Evolutionary conservation across 179 eudicot genomes (phyloP).

Genomic region (Spergularia azorica): DNA sequence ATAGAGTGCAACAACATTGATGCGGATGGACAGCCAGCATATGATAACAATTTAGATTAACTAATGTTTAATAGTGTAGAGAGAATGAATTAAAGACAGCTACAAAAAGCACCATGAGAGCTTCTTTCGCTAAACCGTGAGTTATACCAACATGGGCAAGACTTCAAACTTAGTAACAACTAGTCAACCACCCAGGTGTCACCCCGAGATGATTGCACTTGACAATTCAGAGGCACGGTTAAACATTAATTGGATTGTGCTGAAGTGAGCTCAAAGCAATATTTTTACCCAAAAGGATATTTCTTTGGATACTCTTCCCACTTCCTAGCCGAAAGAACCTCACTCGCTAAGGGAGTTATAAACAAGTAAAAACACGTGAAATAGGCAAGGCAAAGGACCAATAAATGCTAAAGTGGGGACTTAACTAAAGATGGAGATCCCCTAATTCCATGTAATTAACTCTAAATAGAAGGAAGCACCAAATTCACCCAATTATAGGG

Average conservation of each 20-base stretch:
- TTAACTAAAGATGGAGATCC: not conserved
- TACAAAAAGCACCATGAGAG: not conserved
- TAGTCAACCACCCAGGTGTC: not conserved
- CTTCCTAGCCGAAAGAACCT: not conserved
- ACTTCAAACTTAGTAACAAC: not conserved
- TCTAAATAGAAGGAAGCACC: not conserved
- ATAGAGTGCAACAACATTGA: no score
- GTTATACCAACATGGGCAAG: not conserved
- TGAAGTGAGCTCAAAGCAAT: not conserved
- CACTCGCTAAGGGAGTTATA: not conserved
- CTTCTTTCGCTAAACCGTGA: not conserved
- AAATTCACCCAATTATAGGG: constrained; percentile 3
- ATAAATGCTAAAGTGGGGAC: not conserved
- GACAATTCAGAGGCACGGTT: not conserved
- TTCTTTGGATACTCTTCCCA: not conserved
- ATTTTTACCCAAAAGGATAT: not conserved
- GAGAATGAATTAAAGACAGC: not conserved
- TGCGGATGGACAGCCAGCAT: not conserved
- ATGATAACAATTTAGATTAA: not conserved
- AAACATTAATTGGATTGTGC: not conserved
- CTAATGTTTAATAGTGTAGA: no score
- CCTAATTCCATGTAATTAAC: not conserved
- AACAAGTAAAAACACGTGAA: constrained; percentile 6
- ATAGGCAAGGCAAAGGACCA: not conserved
- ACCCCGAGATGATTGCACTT: not conserved